Evolutionary conservation across 306 rosid species (phyloP).

Genomic region (Delonix regia): DNA sequence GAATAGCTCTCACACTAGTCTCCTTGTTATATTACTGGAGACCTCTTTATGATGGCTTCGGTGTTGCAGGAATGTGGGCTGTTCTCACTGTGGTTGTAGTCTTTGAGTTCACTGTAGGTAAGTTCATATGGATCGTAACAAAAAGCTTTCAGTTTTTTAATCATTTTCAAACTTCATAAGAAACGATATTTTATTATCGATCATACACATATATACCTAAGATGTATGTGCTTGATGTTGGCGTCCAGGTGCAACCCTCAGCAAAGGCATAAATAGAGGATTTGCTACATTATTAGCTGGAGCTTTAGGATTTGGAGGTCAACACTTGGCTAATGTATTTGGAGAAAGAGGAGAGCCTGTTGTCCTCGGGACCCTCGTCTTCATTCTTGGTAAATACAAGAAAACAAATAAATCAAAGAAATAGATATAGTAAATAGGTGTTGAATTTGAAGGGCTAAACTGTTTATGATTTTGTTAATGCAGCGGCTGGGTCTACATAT

Average conservation of each 20-base stretch:
- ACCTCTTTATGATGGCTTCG: slow-evolving; percentile 81
- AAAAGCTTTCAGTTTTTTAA: too few relatives aligned
- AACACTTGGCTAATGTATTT: slow-evolving; percentile 62
- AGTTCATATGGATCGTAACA: slow-evolving; percentile 21
- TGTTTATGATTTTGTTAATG: slow-evolving; percentile 28
- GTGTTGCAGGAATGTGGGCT: slow-evolving; percentile 92
- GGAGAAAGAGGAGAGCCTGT: slow-evolving; percentile 71
- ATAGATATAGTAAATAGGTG: not conserved
- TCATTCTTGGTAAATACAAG: slow-evolving; percentile 59
- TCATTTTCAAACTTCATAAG: too few relatives aligned
- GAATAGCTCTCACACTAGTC: slow-evolving; percentile 83
- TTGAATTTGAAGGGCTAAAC: not conserved
- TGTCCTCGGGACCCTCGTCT: slow-evolving; percentile 75
- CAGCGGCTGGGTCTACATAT: slow-evolving; percentile 79
- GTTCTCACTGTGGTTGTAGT: slow-evolving; percentile 87
- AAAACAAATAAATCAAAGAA: not conserved
- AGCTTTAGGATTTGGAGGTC: slow-evolving; percentile 83
- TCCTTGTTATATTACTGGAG: slow-evolving; percentile 74
- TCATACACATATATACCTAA: not conserved
- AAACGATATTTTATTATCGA: not conserved
- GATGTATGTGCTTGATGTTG: not conserved
- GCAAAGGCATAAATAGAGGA: slow-evolving; percentile 81
- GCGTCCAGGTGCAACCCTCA: slow-evolving; percentile 77
- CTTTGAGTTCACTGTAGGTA: slow-evolving; percentile 88
- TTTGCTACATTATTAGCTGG: slow-evolving; percentile 79